Evolutionary conservation across 2,329 filamentous ascomycete genomes (phyloP), one percentile per base, ranked within the genome.

Genomic region (Colletotrichum brevisporum): DNA sequence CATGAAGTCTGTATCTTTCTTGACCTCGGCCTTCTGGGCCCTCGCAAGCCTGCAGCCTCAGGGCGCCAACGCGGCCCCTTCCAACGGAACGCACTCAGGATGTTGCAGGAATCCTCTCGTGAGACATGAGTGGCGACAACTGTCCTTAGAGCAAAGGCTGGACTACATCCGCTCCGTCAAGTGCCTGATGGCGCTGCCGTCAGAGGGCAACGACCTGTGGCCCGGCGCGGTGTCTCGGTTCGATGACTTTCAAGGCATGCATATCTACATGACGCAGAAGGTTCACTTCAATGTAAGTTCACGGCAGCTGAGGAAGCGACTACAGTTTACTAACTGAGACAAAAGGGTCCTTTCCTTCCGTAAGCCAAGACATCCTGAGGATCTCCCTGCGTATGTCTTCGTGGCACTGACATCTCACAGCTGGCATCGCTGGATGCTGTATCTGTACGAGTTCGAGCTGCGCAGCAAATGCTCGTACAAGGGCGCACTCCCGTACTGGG

Each of bases 171-270:
- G 53, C 5, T 63, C 70, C 1, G 41, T 71, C 10, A 51, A 71
- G 31, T 70, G 70, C 43, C 31, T 68, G 43, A 57, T 71, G 56
- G 26, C 51, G 0, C 54, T 58, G 2, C 45, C 50, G 16, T 60
- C 70, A 0, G 45, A 69, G 16, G 51, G 24, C 24, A 41, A 58
- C 16, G 58, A 54, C 16, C 2, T 66, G 3, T 52, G 47, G 62
- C 52, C 69, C 2, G 74, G 71, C 5, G 70, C 73, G 18, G 71
- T 69, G 61, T 73, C 71, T 24, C 72, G 74, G 2, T 76, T 71
- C 18, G 75, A 76, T 15, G 75, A 76, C 50, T 76, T 76, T 47
- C 62, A 72, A 48, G 72, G 72, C 9, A 71, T 73, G n/a, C 75
- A 77, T 39, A 74, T 75, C 36, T 70, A 69, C 27, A 60, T 75